Conservation (phyloP, 169 alveolate species). For the Cryptosporidium bovis region DNA sequence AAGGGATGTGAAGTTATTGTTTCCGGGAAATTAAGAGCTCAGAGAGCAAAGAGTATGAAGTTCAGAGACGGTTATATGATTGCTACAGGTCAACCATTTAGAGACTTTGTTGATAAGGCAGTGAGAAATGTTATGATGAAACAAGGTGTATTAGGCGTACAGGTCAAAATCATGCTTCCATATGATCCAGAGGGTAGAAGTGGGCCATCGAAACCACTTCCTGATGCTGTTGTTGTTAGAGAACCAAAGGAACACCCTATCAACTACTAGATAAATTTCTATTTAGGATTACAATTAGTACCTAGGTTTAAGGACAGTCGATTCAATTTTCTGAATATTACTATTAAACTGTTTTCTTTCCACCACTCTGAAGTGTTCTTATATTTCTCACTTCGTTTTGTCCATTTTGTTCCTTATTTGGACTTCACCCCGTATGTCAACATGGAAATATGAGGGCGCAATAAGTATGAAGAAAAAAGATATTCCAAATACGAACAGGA, state of each 20-base stretch:
- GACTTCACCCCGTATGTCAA: too few relatives aligned
- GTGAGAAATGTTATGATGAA: constrained; percentile 98
- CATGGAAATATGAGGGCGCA: too few relatives aligned
- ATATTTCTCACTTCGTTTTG: neutral
- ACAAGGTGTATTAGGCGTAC: constrained; percentile 96
- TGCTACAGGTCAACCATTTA: constrained; percentile 99
- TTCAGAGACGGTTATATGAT: constrained; percentile 98
- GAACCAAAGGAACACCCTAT: constrained; percentile 90
- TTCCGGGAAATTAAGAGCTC: constrained; percentile 99
- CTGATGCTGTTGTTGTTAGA: constrained; percentile 96
- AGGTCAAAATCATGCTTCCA: constrained; percentile 96
- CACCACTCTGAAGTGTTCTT: neutral
- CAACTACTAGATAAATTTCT: constrained; percentile 14
- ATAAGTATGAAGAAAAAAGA: too few relatives aligned
- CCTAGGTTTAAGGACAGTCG: constrained; percentile 1
- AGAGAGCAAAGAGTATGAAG: constrained; percentile 99
- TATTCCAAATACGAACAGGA: too few relatives aligned
- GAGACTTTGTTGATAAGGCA: constrained; percentile 95
- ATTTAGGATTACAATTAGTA: constrained; percentile 8
- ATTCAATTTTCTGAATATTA: constrained; percentile 10
- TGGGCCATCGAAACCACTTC: constrained; percentile 94
- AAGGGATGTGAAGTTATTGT: constrained; percentile 99
- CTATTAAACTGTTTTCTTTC: neutral
- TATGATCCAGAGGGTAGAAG: constrained; percentile 96
- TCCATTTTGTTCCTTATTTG: too few relatives aligned